Base-by-base conservation (phyloP, 2,329 filamentous ascomycete genomes). In the Dactylellina drechsleri region DNA sequence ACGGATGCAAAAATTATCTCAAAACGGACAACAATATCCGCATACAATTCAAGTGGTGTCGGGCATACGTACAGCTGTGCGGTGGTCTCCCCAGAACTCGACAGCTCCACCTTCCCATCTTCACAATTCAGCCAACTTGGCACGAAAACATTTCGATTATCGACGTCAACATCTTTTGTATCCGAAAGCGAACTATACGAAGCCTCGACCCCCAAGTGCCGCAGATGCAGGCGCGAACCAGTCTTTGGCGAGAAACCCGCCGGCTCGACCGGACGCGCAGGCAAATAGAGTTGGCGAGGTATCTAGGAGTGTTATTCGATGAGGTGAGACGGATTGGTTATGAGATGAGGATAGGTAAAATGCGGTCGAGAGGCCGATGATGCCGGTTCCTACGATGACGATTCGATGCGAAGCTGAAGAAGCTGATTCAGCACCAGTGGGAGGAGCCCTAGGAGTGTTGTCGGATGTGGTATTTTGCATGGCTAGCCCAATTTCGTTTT, bases 221-320 rank as follows among this genome's bases (percentile, higher is more conserved):
- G 86, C 84, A 4, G 87, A 82, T 0, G 85, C 83, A 0, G 87
- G 83, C 0, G 84, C 84, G 78, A 91, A 92, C 90, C 91, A 93
- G 80, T 93, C 89, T 40, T 84, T 85, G 8, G 91, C 91, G 7
- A 93, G 80, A 79, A 93, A 94, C 0, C 91, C 91, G 16, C 86
- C 92, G 0, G 91, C 90, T 77, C 87, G 89, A 0, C 91, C 91
- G 1, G 90, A 93, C 0, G 91, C 91, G 31, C 89, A 91, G 10
- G 87, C 85, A 81, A 93, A 92, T 36, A 93, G 85, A 76, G 87
- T 80, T 0, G 84, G 81, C 3, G 86, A 85, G 4, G 86, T 83
- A 78, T 90, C 88, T 45, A 90, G 76, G 20, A 90, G 81, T 76
- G 88, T 86, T 61, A 90, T 87, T 36, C 83, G 82, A 12, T 28